These are phyloP conservation scores for Heritiera fomes DNA, from an alignment of 345 rosid genomes.

Conservation along the genomic window DNA sequence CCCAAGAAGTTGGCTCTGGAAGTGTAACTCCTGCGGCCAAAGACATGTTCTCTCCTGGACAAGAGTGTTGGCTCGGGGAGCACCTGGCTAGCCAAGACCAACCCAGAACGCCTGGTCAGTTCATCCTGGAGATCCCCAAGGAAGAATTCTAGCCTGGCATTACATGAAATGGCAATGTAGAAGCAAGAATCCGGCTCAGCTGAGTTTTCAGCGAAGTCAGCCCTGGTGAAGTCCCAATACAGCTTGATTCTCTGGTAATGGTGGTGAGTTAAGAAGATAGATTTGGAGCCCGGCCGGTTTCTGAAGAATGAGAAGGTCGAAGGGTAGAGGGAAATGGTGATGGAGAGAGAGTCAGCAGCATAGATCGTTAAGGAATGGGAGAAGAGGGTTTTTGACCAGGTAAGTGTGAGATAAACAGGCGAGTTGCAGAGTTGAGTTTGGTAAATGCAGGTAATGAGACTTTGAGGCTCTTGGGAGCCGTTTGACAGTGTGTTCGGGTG, in stretches of 20 bases:
- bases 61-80: slow-evolving; percentile 33
- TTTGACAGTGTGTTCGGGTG: slow-evolving; percentile 38
- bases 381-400: slow-evolving; percentile 50
- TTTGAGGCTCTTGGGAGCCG: slow-evolving; percentile 41
- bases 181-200: slow-evolving; percentile 55
- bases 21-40: slow-evolving; percentile 43
- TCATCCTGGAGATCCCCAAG: slow-evolving; percentile 49
- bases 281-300: slow-evolving; percentile 49
- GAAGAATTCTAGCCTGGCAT: slow-evolving; percentile 44
- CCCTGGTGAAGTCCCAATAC: slow-evolving; percentile 57
- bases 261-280: slow-evolving; percentile 42
- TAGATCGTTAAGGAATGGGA: slow-evolving; percentile 53
- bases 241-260: slow-evolving; percentile 48
- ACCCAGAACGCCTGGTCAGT: slow-evolving; percentile 35
- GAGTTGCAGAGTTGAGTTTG: slow-evolving; percentile 35
- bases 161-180: slow-evolving; percentile 48
- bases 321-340: slow-evolving; percentile 48
- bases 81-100: slow-evolving; percentile 24
- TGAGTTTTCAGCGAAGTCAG: slow-evolving; percentile 42
- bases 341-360: slow-evolving; percentile 44
- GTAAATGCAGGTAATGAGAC: slow-evolving; percentile 46
- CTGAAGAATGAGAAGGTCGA: slow-evolving; percentile 52
- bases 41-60: slow-evolving; percentile 54
- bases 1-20: slow-evolving; percentile 50
- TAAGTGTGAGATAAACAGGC: slow-evolving; percentile 21